These are phyloP conservation scores for Penicillium lividum DNA, from an alignment of 495 filamentous ascomycete species.

Conservation along the genomic window DNA sequence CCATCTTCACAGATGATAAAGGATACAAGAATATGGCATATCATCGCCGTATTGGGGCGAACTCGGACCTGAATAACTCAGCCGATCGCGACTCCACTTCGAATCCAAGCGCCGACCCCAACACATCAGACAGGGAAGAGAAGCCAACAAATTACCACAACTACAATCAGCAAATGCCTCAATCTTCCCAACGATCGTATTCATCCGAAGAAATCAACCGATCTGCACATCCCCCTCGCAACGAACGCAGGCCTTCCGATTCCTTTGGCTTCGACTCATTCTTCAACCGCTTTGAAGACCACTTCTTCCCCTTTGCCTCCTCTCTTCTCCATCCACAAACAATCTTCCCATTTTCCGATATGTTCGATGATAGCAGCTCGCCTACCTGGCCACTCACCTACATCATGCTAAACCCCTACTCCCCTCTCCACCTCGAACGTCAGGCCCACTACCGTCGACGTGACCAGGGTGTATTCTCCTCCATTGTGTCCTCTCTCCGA, in stretches of 20 bases:
- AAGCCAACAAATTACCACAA: constrained; percentile 12
- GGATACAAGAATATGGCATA: constrained; percentile 26
- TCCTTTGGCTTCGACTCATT: constrained; percentile 38
- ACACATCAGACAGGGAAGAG: constrained; percentile 9
- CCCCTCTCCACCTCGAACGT: constrained; percentile 51
- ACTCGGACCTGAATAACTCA: constrained; percentile 11
- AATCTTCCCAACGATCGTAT: neutral
- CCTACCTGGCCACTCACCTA: constrained; percentile 43
- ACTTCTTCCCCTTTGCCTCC: constrained; percentile 26
- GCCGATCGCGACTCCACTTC: constrained; percentile 18
- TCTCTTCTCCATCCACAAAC: constrained; percentile 32
- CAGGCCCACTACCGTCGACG: constrained; percentile 30
- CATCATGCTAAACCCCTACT: constrained; percentile 51
- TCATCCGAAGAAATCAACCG: constrained; percentile 14
- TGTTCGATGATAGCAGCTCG: constrained; percentile 32
- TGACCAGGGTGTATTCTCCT: constrained; percentile 38
- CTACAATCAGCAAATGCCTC: constrained; percentile 3
- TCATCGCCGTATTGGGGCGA: constrained; percentile 22
- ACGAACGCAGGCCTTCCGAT: constrained; percentile 21
- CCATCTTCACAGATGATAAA: constrained; percentile 36
- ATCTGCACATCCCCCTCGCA: constrained; percentile 6
- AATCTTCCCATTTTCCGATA: constrained; percentile 29
- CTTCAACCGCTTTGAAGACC: constrained; percentile 37
- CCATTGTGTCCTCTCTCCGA: constrained; percentile 38
- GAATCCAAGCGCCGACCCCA: constrained; percentile 11